Evolutionary conservation across 2,329 filamentous ascomycete species (phyloP), one percentile per base, ranked within the genome.

Genomic region (Aspergillus jensenii): DNA sequence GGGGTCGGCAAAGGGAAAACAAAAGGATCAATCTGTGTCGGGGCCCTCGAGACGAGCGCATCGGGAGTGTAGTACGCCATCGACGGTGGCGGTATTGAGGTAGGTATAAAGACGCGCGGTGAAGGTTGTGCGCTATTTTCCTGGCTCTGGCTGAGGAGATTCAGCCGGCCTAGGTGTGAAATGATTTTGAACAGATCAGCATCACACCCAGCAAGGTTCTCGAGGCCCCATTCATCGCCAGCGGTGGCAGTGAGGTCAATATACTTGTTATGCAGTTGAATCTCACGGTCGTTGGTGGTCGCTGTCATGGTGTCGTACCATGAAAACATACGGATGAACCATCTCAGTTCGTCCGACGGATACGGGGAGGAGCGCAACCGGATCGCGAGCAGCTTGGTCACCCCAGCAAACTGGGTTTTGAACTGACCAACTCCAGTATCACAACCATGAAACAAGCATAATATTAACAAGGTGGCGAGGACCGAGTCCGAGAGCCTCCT

Each of bases 291-390:
- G 67, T 97, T 97, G 70, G 96, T 91, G 52, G 90, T 93, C 40
- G 91, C 91, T 0, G 91, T 92, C 77, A 97, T 91, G 55, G 93
- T 91, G 73, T 97, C 93, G 71, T 96, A 96, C 82, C 93, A 96
- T 35, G 91, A 95, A 70, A 97, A 97, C 65, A 96, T 87, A 43
- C 91, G 87, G 68, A 96, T 90, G 79, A 96, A 93, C 93, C 93
- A 97, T 12, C 76, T 78, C 19, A 76, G 68, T 31, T 87, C 86
- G 58, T 91, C 89, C 60, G 92, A 90, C 51, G 86, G 79, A 12
- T 80, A 80, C 46, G 84, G 74, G 68, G 86, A 68, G 71, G 82
- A 76, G 71, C 85, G 80, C 63, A 89, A 84, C 59, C 92, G 84
- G 77, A 96, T 85, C 4, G 87, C 85, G 11, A 97, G 83, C 33